phyloP scores from a whole-genome alignment of 768 basidiomycete genomes.

The Trametes cubensis region DNA sequence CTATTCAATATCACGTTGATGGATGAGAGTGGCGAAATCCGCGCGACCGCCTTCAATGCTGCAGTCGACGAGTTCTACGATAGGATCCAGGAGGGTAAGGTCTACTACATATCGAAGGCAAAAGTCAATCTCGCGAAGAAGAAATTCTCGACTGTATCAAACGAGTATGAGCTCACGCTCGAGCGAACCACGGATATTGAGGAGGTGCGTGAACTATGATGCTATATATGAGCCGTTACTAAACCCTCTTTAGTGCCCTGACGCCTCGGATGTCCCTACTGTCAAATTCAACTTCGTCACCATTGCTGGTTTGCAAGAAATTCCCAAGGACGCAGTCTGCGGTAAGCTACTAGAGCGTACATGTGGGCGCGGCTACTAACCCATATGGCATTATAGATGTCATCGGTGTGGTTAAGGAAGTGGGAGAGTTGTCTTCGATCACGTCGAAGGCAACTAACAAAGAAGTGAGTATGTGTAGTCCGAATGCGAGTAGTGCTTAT shows the following conservation, averaged over 20 bases:
- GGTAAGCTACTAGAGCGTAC: constrained; percentile 50
- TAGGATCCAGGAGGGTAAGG: constrained; percentile 88
- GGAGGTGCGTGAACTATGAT: constrained; percentile 54
- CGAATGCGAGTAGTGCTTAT: constrained; percentile 7
- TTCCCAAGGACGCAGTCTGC: constrained; percentile 79
- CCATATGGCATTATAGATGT: constrained; percentile 61
- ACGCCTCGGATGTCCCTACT: constrained; percentile 72
- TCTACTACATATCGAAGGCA: constrained; percentile 89
- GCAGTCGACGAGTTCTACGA: constrained; percentile 83
- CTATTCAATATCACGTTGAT: constrained; percentile 91
- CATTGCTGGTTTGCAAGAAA: constrained; percentile 60
- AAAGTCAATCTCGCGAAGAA: constrained; percentile 95
- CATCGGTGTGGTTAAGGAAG: constrained; percentile 83
- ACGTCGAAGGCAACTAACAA: constrained; percentile 73
- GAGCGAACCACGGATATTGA: constrained; percentile 83
- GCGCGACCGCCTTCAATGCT: constrained; percentile 88
- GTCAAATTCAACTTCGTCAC: constrained; percentile 83
- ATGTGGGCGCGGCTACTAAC: neutral
- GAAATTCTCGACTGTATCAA: constrained; percentile 87
- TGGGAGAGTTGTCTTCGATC: constrained; percentile 67
- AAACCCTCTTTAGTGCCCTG: constrained; percentile 63
- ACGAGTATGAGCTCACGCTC: constrained; percentile 92
- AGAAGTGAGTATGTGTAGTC: constrained; percentile 41
- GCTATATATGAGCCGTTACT: constrained; percentile 8
- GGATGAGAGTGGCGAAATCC: constrained; percentile 94